Base-by-base conservation (phyloP, 2,329 filamentous ascomycete genomes). In the Aspergillus arachidicola region DNA sequence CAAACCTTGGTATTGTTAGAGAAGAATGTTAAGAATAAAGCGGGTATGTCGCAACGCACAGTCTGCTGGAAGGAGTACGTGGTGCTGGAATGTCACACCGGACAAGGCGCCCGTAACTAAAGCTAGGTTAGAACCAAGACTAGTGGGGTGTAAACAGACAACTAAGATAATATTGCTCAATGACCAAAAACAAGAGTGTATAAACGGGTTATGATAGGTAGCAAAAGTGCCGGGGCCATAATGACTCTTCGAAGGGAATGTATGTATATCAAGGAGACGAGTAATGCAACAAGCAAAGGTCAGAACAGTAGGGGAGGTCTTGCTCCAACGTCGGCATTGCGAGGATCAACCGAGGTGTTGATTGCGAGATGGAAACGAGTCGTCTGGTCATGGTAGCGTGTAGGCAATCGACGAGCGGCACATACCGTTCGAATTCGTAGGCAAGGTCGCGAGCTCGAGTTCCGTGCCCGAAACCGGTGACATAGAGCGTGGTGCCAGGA, bases 371-470 rank as follows among this genome's bases (percentile, higher is more conserved):
- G 68, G 69, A 71, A 58, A 71, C 68, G 70, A 69, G 61, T 71
- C 72, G 74, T 64, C 69, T 74, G 73, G 75, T 76, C 72, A 51
- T 78, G 75, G 75, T 79, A 80, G 79, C 77, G 74, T 72, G 75
- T 69, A 71, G 69, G 69, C 64, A 74, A 73, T 72, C 70, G 75
- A 73, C 75, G 76, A 83, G 82, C 84, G 81, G 85, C 86, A 96
- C 94, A 89, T 97, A 97, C 93, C 94, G 93, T 94, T 98, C 94
- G 91, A 98, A 98, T 87, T 98, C 94, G 91, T 96, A 97, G 85
- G 94, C 93, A 81, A 98, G 92, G 86, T 99, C 94, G 89, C 95
- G 93, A 81, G 95, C 93, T 86, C 95, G 93, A 81, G 94, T 97
- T 81, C 94, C 93, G 83, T 97, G 93, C 87, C 94, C 96, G 83